phyloP scores from a whole-genome alignment of 257 asterid species.

The Cynanchum wilfordii region DNA sequence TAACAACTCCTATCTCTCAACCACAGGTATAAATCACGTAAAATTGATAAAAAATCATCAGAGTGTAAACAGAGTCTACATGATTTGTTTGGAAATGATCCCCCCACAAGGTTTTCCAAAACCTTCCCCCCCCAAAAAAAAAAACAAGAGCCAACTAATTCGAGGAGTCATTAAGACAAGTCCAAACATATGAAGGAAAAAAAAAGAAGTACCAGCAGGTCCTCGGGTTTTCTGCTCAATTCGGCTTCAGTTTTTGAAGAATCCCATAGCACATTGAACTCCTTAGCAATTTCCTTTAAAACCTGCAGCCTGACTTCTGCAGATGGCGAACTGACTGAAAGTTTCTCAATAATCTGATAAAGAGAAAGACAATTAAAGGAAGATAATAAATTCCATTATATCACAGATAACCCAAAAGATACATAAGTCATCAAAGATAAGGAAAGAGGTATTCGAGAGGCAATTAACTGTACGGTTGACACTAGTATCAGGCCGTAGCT shows the following conservation, averaged over 20 bases:
- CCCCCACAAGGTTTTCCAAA: no score
- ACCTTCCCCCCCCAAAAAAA: not conserved
- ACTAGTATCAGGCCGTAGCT: conserved; percentile 91
- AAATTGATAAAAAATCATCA: not conserved
- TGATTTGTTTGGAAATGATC: not conserved
- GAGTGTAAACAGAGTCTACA: not conserved
- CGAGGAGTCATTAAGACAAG: not conserved
- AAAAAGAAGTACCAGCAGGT: conserved; percentile 57
- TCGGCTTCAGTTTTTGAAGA: conserved; percentile 67
- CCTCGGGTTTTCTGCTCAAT: conserved; percentile 77
- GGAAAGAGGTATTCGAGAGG: conserved; percentile 11
- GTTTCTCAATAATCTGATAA: conserved; percentile 83
- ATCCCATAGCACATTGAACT: conserved; percentile 67
- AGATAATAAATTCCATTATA: not conserved
- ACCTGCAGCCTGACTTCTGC: conserved; percentile 56
- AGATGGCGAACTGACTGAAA: conserved; percentile 67
- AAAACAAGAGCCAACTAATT: not conserved
- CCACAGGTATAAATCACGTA: not conserved
- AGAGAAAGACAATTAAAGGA: conserved; percentile 6
- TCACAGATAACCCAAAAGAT: not conserved
- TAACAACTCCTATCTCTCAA: not conserved
- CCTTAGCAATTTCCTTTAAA: conserved; percentile 65
- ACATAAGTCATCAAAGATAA: not conserved
- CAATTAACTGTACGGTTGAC: conserved; percentile 87
- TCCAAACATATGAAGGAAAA: not conserved